These are phyloP conservation scores for Colletotrichum salicis DNA, from an alignment of 2,329 filamentous ascomycete species.

Conservation along the genomic window DNA sequence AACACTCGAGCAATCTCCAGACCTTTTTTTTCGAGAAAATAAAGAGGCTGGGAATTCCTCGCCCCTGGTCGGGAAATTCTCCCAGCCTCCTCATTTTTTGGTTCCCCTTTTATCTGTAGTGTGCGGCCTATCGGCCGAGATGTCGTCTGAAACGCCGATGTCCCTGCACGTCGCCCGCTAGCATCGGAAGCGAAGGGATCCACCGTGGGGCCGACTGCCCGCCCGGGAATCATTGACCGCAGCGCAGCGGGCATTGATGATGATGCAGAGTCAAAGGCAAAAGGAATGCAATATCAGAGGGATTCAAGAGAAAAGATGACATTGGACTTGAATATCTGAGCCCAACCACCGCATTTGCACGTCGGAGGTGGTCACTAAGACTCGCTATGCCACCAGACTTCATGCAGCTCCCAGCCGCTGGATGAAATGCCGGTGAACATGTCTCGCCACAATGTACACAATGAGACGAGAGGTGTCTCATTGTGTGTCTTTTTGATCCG, in stretches of 20 bases:
- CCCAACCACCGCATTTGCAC: conserved; percentile 11
- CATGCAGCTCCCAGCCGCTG: background rate
- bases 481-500: background rate
- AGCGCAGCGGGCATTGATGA: conserved; percentile 5
- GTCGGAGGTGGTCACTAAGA: background rate
- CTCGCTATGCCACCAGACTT: background rate
- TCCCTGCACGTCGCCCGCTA: conserved; percentile 23
- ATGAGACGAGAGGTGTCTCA: background rate
- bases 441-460: background rate
- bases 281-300: background rate
- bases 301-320: background rate
- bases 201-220: conserved; percentile 6
- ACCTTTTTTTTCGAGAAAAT: background rate
- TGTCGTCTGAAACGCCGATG: conserved; percentile 29
- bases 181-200: conserved; percentile 4
- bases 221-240: conserved; percentile 10
- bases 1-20: background rate
- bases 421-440: background rate
- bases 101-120: no score
- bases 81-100: conserved; percentile 31
- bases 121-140: conserved; percentile 19
- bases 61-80: background rate
- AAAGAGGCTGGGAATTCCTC: conserved; percentile 1
- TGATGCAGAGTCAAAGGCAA: background rate
- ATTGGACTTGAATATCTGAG: background rate